Base-by-base conservation (phyloP, 75 land plant species). In the Selaginella moellendorffii region DNA sequence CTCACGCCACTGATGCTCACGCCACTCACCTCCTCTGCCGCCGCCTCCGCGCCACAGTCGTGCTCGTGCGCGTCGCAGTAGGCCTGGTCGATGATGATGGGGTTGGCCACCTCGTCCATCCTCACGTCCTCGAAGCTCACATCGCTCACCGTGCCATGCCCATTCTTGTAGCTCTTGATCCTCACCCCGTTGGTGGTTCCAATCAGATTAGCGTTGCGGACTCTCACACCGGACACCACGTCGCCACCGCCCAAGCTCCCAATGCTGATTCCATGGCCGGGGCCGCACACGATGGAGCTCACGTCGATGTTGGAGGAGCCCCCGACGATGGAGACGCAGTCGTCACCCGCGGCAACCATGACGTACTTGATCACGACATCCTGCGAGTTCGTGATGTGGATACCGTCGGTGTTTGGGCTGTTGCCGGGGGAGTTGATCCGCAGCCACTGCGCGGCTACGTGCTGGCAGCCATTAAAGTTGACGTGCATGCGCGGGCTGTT, bases 321-420 rank as follows among this genome's bases (percentile, higher is more conserved):
- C 0, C 9, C 1, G 0, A 21, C 52, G 2, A 73, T 62, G 1
- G 75, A 62, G 10, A 73, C 19, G 31, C 75, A 73, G 54, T 73
- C 75, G 27, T 73, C 75, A 0, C 75, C 75, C 68, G 74, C 58
- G 24, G 12, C 27, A 5, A 72, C 66, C 20, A 2, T 31, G 23
- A 24, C 1, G n/a, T 72, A 27, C 1, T 0, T 1, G 22, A 72
- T 72, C 0, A 14, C 1, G 12, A 72, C 52, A 8, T 28, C 0
- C 14, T 2, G 8, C 18, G 69, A 66, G 22, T 1, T 2, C 0
- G 21, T 51, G 14, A 72, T 12, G 29, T 72, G 29, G 12, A 72
- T 72, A n/a, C 74, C 74, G 28, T 72, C 74, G 14, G 74, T 72
- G 26, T 72, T 72, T 0, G 58, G 69, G 25, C 74, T 72, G 0